A percentile compares a stretch with the other conserved stretches of the same genome.
Evolutionary conservation across 768 basidiomycete genomes (phyloP).

Genomic region (Steccherinum ochraceum): DNA sequence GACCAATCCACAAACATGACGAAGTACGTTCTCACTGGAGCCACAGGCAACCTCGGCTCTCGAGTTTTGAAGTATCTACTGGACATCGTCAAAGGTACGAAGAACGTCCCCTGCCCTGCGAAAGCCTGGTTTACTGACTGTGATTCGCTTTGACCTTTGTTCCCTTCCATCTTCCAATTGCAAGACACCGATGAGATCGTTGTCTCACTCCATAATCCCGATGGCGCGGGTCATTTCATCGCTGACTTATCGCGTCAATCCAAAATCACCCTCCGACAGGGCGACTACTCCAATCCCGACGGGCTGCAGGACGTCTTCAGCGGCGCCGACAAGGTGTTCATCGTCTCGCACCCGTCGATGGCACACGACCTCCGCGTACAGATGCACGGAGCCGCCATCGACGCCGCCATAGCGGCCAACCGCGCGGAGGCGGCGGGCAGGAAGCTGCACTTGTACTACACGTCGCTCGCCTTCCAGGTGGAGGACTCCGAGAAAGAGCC

Average conservation of each 20-base stretch:
- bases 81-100: constrained; percentile 19
- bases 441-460: constrained; percentile 30
- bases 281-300: constrained; percentile 24
- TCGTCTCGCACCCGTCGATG: constrained; percentile 29
- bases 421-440: not conserved
- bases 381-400: constrained; percentile 28
- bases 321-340: constrained; percentile 27
- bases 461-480: constrained; percentile 28
- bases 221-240: constrained; percentile 17
- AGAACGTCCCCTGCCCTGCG: not conserved
- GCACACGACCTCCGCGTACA: constrained; percentile 24
- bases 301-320: constrained; percentile 27
- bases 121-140: too few species aligned
- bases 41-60: constrained; percentile 30
- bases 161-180: too few species aligned
- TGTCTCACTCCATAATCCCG: constrained; percentile 27
- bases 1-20: too few species aligned
- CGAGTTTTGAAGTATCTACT: constrained; percentile 27
- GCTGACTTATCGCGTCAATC: too few species aligned
- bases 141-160: too few species aligned
- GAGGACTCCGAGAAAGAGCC: too few species aligned
- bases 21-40: constrained; percentile 30
- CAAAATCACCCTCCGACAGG: constrained; percentile 24
- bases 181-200: constrained; percentile 24
- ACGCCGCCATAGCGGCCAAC: too few species aligned